Base-by-base conservation (phyloP, 1,284 basidiomycete species). In the Pyrrhoderma lamaoense region DNA sequence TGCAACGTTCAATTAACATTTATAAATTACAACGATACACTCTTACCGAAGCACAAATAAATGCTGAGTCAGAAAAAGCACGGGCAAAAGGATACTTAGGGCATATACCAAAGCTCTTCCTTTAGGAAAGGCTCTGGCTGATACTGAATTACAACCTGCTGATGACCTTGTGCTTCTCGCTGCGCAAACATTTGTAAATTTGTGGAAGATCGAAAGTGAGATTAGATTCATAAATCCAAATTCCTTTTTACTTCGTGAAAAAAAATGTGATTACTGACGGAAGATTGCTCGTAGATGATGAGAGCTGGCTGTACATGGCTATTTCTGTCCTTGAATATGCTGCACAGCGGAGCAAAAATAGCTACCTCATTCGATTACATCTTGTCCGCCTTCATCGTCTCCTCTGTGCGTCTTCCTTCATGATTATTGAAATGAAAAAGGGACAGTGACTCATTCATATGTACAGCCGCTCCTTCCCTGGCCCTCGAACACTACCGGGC, bases 81-180 rank as follows among this genome's bases (percentile, higher is more conserved):
- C 72, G 76, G 14, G 80, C 75, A 9, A 59, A 67, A 22, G 62
- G 72, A 34, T 89, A 83, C 62, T 64, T 75, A 8, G 66, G 71
- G 72, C 76, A 44, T 93, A 92, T 60, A 64, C 82, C 27, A 70
- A 77, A 2, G 84, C 75, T 7, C 73, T 93, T 13, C 67, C 74
- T 14, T 69, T 90, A 2, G 90, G 88, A 42, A 67, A 70, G 46
- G 70, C 75, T 48, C 72, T 93, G 18, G 77, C 84, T 1, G 66
- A 74, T 3, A 89, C 88, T 0, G 92, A 95, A 59, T 72, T 93
- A 42, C 93, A 95, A 61, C 89, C 86, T 14, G 87, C 81, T 2
- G 93, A 95, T 60, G 93, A 94, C 60, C 73, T 94, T 25, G 84
- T 76, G 8, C 71, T 93, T 22, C 70, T 95, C 11, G 79, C 83